Percentiles rank a stretch among this genome's conserved stretches.
Conservation (phyloP, 108 stramenopile genomes). For the Nannochloropsis gaditana region DNA sequence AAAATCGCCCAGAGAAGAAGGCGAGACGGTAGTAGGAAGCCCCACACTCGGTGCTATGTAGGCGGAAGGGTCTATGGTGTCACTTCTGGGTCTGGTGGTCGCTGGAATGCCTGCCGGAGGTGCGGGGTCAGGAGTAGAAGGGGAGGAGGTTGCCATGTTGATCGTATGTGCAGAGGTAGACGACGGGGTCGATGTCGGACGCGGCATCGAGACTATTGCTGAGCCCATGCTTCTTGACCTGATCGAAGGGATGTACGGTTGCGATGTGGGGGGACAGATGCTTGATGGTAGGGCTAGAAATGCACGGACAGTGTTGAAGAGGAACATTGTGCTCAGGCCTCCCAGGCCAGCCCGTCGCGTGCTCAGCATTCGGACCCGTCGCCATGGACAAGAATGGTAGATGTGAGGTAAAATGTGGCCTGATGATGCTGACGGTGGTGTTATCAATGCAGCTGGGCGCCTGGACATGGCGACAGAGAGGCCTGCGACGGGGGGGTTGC, state of each 20-base stretch:
- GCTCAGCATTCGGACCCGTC: not conserved
- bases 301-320: not conserved
- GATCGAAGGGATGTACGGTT: not conserved
- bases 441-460: too few species aligned
- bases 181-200: not conserved
- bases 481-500: too few species aligned
- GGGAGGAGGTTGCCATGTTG: not conserved
- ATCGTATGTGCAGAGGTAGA: not conserved
- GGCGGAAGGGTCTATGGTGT: not conserved
- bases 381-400: not conserved
- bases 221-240: not conserved
- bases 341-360: not conserved
- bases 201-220: not conserved
- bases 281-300: not conserved
- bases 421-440: not conserved
- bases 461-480: too few species aligned
- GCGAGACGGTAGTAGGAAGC: slow-evolving; percentile 8
- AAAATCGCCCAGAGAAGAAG: not conserved
- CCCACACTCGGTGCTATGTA: not conserved
- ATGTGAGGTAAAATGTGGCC: not conserved
- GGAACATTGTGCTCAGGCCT: not conserved
- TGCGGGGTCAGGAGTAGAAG: not conserved
- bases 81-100: too few species aligned
- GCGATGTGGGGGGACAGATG: not conserved
- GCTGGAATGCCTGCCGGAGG: not conserved